Evolutionary conservation across 1,284 basidiomycete species (phyloP).

Genomic region (Apiotrichum veenhuisii): DNA sequence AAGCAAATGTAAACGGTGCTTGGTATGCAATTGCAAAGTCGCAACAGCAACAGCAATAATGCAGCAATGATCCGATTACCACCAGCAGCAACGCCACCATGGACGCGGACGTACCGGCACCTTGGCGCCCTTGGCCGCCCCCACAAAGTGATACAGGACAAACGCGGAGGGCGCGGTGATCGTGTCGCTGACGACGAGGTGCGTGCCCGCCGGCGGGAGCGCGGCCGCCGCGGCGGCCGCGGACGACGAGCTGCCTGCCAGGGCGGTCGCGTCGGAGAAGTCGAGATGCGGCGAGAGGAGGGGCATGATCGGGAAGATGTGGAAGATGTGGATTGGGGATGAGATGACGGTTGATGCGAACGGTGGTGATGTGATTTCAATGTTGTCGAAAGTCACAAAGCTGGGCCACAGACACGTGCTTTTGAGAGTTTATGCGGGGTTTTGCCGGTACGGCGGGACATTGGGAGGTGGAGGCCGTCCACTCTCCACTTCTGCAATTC

Average conservation of each 20-base stretch:
- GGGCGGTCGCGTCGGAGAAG: constrained; percentile 26
- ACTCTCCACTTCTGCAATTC: no score
- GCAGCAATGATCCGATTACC: not conserved
- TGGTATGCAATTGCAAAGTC: not conserved
- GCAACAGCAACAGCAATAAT: not conserved
- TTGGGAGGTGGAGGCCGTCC: no score
- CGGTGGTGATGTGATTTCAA: no score
- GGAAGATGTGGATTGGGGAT: not conserved
- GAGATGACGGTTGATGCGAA: not conserved
- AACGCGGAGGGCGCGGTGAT: constrained; percentile 39
- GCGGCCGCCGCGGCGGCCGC: constrained; percentile 9
- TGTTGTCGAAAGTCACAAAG: not conserved
- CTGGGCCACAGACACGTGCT: not conserved
- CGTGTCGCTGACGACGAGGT: constrained; percentile 45
- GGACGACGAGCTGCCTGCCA: constrained; percentile 17
- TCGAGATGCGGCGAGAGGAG: constrained; percentile 32
- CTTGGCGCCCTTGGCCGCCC: constrained; percentile 23
- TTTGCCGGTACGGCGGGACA: not conserved
- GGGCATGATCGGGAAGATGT: not conserved
- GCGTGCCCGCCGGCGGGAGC: constrained; percentile 34
- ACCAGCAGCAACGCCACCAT: no score
- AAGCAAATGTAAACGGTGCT: no score
- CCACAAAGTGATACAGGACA: constrained; percentile 39
- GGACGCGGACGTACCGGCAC: constrained; percentile 19
- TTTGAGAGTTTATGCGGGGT: not conserved